Evolutionary conservation across 768 basidiomycete genomes (phyloP).

Genomic region (Hygrocybe punicea): DNA sequence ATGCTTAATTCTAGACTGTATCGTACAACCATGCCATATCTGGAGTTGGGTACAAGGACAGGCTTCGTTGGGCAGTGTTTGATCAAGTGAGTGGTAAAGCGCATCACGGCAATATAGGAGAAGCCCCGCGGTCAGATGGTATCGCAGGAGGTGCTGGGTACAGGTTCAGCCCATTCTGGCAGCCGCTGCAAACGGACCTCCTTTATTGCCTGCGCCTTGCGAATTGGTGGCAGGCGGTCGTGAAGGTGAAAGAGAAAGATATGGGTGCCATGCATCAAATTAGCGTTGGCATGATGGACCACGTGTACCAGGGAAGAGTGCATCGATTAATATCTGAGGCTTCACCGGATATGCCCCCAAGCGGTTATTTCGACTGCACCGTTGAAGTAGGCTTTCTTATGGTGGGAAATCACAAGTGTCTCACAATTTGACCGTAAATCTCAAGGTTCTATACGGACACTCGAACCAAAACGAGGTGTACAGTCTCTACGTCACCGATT

Average conservation of each 20-base stretch:
- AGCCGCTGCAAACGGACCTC: conserved; percentile 39
- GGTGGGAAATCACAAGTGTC: background rate
- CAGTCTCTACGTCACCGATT: conserved; percentile 64
- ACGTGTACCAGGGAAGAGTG: conserved; percentile 9
- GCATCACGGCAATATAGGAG: conserved; percentile 37
- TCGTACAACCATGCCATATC: background rate
- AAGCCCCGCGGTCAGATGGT: conserved; percentile 37
- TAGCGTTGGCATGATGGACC: conserved; percentile 12
- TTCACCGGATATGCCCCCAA: conserved; percentile 41
- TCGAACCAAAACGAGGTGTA: conserved; percentile 38
- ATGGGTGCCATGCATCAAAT: conserved; percentile 22
- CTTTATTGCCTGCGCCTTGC: conserved; percentile 43
- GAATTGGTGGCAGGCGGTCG: conserved; percentile 46
- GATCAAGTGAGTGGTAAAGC: conserved; percentile 37
- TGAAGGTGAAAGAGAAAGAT: conserved; percentile 3
- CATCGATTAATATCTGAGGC: conserved; percentile 54
- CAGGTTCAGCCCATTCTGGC: conserved; percentile 44
- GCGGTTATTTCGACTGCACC: conserved; percentile 60
- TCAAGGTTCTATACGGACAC: conserved; percentile 49
- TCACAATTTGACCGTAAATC: background rate
- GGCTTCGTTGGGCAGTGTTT: conserved; percentile 55
- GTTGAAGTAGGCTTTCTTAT: conserved; percentile 45
- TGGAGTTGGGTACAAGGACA: conserved; percentile 42
- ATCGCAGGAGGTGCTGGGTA: conserved; percentile 39
- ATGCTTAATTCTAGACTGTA: background rate